Percentiles rank a stretch among this genome's conserved stretches.
Conservation (phyloP, 148 eudicot species). For the Chenopodium berlandieri region DNA sequence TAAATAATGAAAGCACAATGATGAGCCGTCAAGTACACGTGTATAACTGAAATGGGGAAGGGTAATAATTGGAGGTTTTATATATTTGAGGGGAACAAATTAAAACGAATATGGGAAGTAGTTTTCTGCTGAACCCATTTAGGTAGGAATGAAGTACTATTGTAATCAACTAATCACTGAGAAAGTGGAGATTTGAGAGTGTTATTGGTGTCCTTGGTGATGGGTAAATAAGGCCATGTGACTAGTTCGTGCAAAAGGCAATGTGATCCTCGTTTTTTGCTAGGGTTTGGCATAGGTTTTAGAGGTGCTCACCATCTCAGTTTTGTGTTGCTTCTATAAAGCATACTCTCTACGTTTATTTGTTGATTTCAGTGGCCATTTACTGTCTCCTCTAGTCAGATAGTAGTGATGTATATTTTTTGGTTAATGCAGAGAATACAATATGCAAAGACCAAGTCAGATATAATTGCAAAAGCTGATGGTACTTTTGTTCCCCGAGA, state of each 20-base stretch:
- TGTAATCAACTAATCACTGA: background rate
- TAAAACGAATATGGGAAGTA: background rate
- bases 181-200: background rate
- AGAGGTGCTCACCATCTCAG: background rate
- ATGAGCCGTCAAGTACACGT: background rate
- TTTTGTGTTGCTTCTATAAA: background rate
- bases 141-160: background rate
- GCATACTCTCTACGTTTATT: background rate
- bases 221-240: background rate
- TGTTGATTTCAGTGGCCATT: background rate
- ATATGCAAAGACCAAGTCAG: constrained; percentile 89
- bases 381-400: background rate
- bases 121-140: background rate
- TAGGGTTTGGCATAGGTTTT: background rate
- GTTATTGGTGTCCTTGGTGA: background rate
- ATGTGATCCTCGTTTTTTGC: background rate
- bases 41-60: background rate
- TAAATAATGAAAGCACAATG: background rate
- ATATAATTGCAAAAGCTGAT: constrained; percentile 87
- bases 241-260: background rate
- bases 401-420: background rate
- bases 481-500: constrained; percentile 91
- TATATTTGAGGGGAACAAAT: background rate
- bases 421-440: constrained; percentile 70
- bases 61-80: background rate